Base-by-base conservation (phyloP, 345 rosid species). In the Excoecaria cochinchinensis region DNA sequence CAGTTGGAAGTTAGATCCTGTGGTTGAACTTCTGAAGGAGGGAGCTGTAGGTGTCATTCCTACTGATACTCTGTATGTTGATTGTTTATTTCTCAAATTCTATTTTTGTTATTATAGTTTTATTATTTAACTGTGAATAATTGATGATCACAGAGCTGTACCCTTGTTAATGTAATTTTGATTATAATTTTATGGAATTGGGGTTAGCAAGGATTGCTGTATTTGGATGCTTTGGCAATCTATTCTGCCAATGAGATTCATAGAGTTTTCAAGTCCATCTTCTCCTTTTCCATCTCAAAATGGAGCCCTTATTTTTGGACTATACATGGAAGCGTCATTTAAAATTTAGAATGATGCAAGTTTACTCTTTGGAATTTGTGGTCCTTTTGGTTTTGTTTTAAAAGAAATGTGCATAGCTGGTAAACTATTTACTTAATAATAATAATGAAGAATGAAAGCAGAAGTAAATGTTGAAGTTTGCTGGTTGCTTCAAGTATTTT, bases 41-140 rank as follows among this genome's bases (percentile, higher is more conserved):
- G 97, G 97, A 80, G 99, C 97, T 77, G 97, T 95, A 66, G 99
- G 97, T 38, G 92, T 92, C 75, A 88, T 95, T 70, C 97, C 99
- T 69, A 95, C 99, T 22, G 99, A 95, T 58, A 92, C 97, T 3
- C 81, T 91, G 92, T 95, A 84, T 71, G 83, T 24, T 47, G 50
- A n/a, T 10, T 52, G 19, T 62, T 17, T 9, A 12, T 38, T 8
- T 55, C 8, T 57, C 19, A 68, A 47, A 38, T 24, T 39, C 64
- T 40, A 16, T 19, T 15, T 21, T 6, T 70, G 7, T 53, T 47
- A 17, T 52, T 53, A 31, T 66, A 53, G 21, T 66, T 72, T 15
- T 24, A 38, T 46, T 31, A 55, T 50, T 12, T 46, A 13, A 40
- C 36, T 19, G 56, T 51, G 47, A 48, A n/a, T n/a, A n/a, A n/a